These are phyloP conservation scores for Monascus purpureus DNA, from an alignment of 495 filamentous ascomycete genomes.

Conservation along the genomic window DNA sequence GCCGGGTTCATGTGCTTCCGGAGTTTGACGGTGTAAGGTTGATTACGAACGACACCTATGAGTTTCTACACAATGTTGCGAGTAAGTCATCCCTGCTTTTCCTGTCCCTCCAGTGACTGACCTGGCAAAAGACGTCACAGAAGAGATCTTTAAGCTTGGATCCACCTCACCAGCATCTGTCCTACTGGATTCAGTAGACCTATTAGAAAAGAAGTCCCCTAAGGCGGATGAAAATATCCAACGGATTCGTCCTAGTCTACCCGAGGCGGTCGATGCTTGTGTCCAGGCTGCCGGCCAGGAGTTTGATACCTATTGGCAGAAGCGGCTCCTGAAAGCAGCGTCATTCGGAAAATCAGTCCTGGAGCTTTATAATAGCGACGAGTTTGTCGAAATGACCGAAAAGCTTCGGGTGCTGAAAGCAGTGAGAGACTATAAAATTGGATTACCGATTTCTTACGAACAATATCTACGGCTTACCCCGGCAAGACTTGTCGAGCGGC, in stretches of 20 bases:
- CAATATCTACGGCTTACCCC: conserved; percentile 81
- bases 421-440: conserved; percentile 78
- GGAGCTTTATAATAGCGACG: conserved; percentile 91
- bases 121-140: conserved; percentile 46
- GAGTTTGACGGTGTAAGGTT: conserved; percentile 82
- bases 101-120: conserved; percentile 1
- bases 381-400: conserved; percentile 98
- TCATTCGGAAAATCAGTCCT: conserved; percentile 95
- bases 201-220: conserved; percentile 83
- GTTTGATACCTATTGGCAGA: conserved; percentile 83
- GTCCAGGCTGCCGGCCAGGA: conserved; percentile 86
- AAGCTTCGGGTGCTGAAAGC: conserved; percentile 85
- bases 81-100: conserved; percentile 17
- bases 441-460: conserved; percentile 82
- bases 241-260: conserved; percentile 70
- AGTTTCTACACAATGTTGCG: conserved; percentile 88
- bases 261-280: conserved; percentile 84
- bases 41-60: conserved; percentile 81
- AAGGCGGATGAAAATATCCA: conserved; percentile 98
- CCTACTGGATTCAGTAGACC: conserved; percentile 79
- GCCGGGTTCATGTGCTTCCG: conserved; percentile 73
- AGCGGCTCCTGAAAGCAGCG: conserved; percentile 84
- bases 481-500: conserved; percentile 68
- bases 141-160: conserved; percentile 78
- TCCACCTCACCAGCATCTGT: conserved; percentile 81